Base-by-base conservation (phyloP, 164 flowering plant species). In the Vitis riparia region DNA sequence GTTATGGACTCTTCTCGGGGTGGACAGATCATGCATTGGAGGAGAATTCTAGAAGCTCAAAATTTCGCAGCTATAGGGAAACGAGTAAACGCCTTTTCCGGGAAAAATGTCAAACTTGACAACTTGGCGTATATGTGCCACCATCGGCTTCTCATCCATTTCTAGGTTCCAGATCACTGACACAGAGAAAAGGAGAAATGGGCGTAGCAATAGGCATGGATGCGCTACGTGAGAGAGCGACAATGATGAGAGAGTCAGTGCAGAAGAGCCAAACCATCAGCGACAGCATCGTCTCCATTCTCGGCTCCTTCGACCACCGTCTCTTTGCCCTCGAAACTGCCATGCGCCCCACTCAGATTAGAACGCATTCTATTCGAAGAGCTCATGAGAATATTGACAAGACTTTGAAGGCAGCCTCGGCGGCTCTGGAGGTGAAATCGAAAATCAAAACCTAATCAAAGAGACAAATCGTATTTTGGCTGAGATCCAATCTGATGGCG, bases 301-400 rank as follows among this genome's bases (percentile, higher is more conserved):
- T 93, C 5, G 97, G 98, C 27, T 93, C 98, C 66, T 93, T 93
- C 62, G 98, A 93, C 59, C 91, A 91, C 79, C 97, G 98, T 58
- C 94, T 93, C 69, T 93, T 97, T 44, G 89, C 91, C 19, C 92
- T 93, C 17, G 97, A 93, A 64, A 83, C 98, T 51, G 97, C 98
- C 68, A 93, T 93, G 97, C 93, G 97, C 29, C 98, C 98, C 11
- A 93, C 97, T 53, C 98, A 91, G 91, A 97, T 93, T 2, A 32
- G 37, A 17, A 17, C 17, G 17, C 17, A 17, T 17, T 17, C 17
- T 17, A 17, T 17, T 17, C 17, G 17, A 17, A 17, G 17, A 17
- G 17, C 17, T 17, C 17, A 17, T 17, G 17, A 17, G 17, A 17
- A 17, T 17, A 17, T 17, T 17, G 17, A 17, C 17, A 17, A 17